A percentile compares a stretch with the other conserved stretches of the same genome.
phyloP scores from a whole-genome alignment of 129 eudicot genomes.

The Flaveria linearis region DNA sequence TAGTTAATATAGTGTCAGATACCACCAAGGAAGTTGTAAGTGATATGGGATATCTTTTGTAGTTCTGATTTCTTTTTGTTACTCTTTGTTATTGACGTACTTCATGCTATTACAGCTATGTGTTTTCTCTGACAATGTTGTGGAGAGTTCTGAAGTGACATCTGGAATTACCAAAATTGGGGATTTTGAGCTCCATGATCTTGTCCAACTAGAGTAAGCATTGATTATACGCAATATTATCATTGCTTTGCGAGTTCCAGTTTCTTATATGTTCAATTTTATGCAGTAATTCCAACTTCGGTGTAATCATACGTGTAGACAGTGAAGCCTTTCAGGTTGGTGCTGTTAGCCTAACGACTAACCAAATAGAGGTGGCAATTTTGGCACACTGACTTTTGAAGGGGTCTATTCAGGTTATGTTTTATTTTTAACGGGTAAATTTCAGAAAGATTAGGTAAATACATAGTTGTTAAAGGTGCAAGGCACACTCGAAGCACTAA shows the following conservation, averaged over 20 bases:
- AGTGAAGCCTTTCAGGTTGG: slow-evolving; percentile 97
- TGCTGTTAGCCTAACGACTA: neutral
- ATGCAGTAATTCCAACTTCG: slow-evolving; percentile 3
- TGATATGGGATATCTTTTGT: neutral
- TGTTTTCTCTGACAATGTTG: slow-evolving; percentile 94
- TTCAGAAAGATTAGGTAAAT: neutral
- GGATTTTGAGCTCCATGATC: slow-evolving; percentile 96
- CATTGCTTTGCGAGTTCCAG: slow-evolving; percentile 18
- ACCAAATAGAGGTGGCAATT: slow-evolving; percentile 21
- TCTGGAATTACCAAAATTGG: slow-evolving; percentile 88
- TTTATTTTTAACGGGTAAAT: neutral
- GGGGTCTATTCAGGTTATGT: neutral
- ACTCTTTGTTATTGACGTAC: slow-evolving; percentile 5
- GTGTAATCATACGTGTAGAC: slow-evolving; percentile 87
- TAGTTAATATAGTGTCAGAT: slow-evolving; percentile 82
- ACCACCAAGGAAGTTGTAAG: slow-evolving; percentile 95
- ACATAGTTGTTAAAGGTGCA: too few relatives aligned
- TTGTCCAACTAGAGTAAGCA: slow-evolving; percentile 84
- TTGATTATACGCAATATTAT: neutral
- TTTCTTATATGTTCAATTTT: slow-evolving; percentile 15
- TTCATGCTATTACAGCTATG: slow-evolving; percentile 53
- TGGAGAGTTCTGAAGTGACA: slow-evolving; percentile 98
- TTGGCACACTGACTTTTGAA: neutral
- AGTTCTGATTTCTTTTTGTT: neutral
- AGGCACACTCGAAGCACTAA: too few relatives aligned